Conservation (phyloP, 441 rosid genomes). For the Syzygium malaccense region DNA sequence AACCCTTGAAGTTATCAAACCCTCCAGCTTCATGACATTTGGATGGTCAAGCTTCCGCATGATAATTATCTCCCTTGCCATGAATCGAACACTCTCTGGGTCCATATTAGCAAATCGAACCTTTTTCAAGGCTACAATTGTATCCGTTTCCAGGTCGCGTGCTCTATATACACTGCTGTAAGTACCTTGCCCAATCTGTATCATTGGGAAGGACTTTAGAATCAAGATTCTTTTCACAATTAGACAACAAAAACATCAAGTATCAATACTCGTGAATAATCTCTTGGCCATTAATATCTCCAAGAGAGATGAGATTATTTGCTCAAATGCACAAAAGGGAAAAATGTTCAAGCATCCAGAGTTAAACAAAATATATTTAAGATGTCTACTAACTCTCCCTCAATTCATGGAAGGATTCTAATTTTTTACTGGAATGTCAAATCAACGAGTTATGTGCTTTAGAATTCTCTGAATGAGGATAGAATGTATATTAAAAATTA, state of each 20-base stretch:
- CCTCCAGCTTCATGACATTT: conserved; percentile 56
- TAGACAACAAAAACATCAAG: neutral
- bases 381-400: neutral
- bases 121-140: conserved; percentile 52
- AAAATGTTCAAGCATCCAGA: neutral
- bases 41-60: conserved; percentile 51
- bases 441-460: neutral
- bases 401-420: neutral
- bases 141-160: conserved; percentile 41
- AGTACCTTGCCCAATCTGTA: conserved; percentile 62
- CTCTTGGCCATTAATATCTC: neutral
- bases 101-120: conserved; percentile 61
- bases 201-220: neutral
- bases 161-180: conserved; percentile 59
- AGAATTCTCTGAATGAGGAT: neutral
- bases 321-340: neutral
- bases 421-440: neutral
- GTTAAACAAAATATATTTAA: neutral
- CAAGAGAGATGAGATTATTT: neutral
- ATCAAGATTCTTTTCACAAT: neutral
- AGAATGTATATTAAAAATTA: neutral
- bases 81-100: conserved; percentile 57
- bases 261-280: neutral
- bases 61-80: conserved; percentile 58
- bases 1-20: conserved; percentile 40